A percentile compares a stretch with the other conserved stretches of the same genome.
Conservation (phyloP, 768 basidiomycete genomes). For the Phlebiopsis flavidoalba region DNA sequence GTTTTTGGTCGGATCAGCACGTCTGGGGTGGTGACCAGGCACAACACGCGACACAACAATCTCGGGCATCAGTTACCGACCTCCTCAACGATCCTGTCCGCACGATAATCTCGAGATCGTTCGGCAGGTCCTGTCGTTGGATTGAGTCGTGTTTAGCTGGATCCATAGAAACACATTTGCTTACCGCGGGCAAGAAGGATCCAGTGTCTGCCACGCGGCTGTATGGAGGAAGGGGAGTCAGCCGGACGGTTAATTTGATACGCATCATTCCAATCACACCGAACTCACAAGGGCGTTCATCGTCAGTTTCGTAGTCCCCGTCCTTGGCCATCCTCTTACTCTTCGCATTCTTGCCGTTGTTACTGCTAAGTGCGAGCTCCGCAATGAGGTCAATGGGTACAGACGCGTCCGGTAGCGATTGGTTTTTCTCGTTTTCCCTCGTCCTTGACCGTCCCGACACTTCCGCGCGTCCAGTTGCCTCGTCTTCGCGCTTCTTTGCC, state of each 20-base stretch:
- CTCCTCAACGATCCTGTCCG: constrained; percentile 67
- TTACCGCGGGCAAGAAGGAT: constrained; percentile 77
- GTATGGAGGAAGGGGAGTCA: background rate
- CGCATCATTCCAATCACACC: background rate
- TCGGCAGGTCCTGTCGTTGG: constrained; percentile 54
- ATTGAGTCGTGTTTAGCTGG: background rate
- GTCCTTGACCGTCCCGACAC: background rate
- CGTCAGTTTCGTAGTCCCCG: constrained; percentile 26
- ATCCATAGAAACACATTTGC: background rate
- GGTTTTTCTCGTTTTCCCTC: constrained; percentile 22
- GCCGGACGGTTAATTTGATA: background rate
- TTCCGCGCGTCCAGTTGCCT: background rate
- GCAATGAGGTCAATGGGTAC: constrained; percentile 77
- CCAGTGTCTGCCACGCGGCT: constrained; percentile 79
- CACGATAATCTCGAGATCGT: constrained; percentile 64
- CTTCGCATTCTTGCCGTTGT: constrained; percentile 41
- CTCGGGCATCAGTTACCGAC: constrained; percentile 78
- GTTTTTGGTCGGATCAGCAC: constrained; percentile 74
- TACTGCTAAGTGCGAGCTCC: constrained; percentile 60
- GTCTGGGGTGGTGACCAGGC: constrained; percentile 66
- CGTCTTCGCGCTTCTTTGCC: background rate
- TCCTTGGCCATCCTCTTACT: constrained; percentile 40
- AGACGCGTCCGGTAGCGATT: constrained; percentile 58
- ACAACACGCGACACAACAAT: constrained; percentile 79
- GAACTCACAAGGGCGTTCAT: constrained; percentile 56